Base-by-base conservation (phyloP, 768 basidiomycete species). In the Gyrodon lividus region DNA sequence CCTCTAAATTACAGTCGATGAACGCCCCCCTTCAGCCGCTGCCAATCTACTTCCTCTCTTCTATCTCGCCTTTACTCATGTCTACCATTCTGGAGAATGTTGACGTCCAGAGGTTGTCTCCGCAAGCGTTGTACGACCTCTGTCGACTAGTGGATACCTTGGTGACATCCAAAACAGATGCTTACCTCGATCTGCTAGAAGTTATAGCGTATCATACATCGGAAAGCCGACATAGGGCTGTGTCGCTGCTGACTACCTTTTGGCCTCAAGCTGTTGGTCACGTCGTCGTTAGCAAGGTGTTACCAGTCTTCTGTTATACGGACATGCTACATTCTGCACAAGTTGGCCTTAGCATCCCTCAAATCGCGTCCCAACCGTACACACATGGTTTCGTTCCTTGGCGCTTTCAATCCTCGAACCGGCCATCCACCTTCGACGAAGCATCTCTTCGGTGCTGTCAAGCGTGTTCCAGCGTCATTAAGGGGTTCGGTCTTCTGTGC, bases 261-360 rank as follows among this genome's bases (percentile, higher is more conserved):
- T 92, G 86, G 84, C 87, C 89, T 1, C 74, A 75, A 43, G 74
- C 83, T 3, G 61, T 85, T 26, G 91, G 91, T 0, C 91, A 92
- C 68, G 70, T 79, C 34, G 64, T 78, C 17, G 67, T 89, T 55
- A 82, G 79, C 56, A 75, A 75, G 53, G 73, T 84, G 3, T 72
- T 84, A 22, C 72, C 78, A 7, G 54, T 69, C 17, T 51, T 74
- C 31, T 71, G 58, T 23, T 75, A 73, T 51, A 20, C 51, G 5
- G 63, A 70, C 10, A 55, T 56, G 9, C 38, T 67, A n/a, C 33
- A 12, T n/a, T 46, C 54, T 12, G 55, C 50, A 2, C 57, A 54
- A 22, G 56, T 54, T n/a, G 17, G 24, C 22, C 23, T 24, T 26
- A 14, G 16, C 19, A 24, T 33, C 23, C 24, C 20, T 9, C 50